Evolutionary conservation across 1,284 basidiomycete species (phyloP), one percentile per base, ranked within the genome.

Genomic region (Tilletia indica): DNA sequence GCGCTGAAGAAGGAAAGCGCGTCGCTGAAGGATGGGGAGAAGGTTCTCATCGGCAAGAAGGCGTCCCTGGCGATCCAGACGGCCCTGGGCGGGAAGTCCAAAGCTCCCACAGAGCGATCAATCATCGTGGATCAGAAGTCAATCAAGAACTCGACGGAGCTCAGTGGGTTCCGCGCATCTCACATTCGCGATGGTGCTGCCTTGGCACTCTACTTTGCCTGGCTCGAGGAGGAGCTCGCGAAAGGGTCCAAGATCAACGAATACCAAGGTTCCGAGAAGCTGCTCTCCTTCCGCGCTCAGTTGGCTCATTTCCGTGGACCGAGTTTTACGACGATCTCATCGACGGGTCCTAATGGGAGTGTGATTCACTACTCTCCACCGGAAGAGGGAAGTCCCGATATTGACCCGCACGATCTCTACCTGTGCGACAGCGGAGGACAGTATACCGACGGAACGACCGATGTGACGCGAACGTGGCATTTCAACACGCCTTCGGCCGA

Each of bases 361-460:
- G 91, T 99, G 79, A 97, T 99, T 72, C 96, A 99, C 84, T 99
- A 99, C 84, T 87, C 88, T 1, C 94, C 96, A 2, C 89, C 92
- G 68, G 89, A 90, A n/a, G 85, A 87, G 4, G 88, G 90, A 73
- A 93, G 91, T 78, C 90, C 91, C 0, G 87, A 89, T 21, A 91
- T 99, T 74, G 80, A 82, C 42, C 73, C 75, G 19, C 68, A 76
- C 54, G 71, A 81, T 71, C 74, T 97, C 68, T 98, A 99, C 85
- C 88, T 98, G 3, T 98, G 95, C 80, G 96, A 99, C 84, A 94
- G 93, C 31, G 96, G 96, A 79, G 86, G 89, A 0, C 95, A 98
- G 86, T 97, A 91, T 85, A 85, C 89, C 39, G 94, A 97, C 80
- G 95, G 95, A 12, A 99, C 96, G 0, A 99, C 96, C 0, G 97